Evolutionary conservation across 2,329 filamentous ascomycete species (phyloP), one percentile per base, ranked within the genome.

Genomic region (Stachybotrys elegans): DNA sequence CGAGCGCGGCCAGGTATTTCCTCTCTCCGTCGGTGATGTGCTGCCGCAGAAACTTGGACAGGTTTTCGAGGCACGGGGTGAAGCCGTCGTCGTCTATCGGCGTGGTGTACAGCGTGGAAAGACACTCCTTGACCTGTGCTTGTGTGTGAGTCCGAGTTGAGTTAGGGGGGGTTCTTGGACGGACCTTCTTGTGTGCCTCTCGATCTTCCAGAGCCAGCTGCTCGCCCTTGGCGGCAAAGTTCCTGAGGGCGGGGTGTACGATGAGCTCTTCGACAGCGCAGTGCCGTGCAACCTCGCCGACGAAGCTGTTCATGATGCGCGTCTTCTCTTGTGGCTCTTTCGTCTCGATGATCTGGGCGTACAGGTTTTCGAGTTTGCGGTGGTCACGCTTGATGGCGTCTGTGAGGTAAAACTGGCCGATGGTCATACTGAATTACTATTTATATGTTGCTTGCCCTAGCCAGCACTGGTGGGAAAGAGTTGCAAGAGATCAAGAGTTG

Each of bases 401-500:
- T 20, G 37, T 23, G 22, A 40, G 19, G 35, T 23, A 40, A 16
- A 23, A 40, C 2, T 13, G 37, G 23, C 22, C 37, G 16, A 40
- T 40, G 6, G 37, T n/a, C 37, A 40, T 40, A 16, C 14, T 35
- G 25, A n/a, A n/a, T n/a, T n/a, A n/a, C n/a, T n/a, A n/a, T n/a
- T n/a, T n/a, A n/a, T n/a, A n/a, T n/a, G n/a, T n/a, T n/a, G n/a
- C n/a, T n/a, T n/a, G n/a, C n/a, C n/a, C n/a, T n/a, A n/a, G n/a
- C n/a, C n/a, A n/a, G n/a, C n/a, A n/a, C n/a, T n/a, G n/a, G n/a
- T n/a, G n/a, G n/a, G n/a, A n/a, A n/a, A n/a, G n/a, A n/a, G n/a
- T n/a, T n/a, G n/a, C n/a, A n/a, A n/a, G n/a, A n/a, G n/a, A n/a
- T n/a, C n/a, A n/a, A n/a, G n/a, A n/a, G n/a, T n/a, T n/a, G n/a